Base-by-base conservation (phyloP, 108 stramenopile species). In the Nitzschia palea region DNA sequence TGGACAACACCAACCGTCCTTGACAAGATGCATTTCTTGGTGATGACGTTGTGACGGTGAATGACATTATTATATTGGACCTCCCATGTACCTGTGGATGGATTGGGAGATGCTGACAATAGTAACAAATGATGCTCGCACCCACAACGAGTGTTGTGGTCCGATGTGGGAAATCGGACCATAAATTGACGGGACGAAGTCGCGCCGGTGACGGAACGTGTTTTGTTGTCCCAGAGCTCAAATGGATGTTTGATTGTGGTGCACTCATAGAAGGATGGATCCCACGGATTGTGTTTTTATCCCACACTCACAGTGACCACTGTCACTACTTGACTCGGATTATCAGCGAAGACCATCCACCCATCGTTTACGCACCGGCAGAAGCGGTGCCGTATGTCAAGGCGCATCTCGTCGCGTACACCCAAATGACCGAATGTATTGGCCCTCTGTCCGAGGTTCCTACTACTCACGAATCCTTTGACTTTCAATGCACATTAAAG, bases 171-270 rank as follows among this genome's bases (percentile, higher is more conserved):
- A 50, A 53, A 23, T 20, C 25, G 34, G 17, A 66, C 20, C 50
- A 54, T 47, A 63, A 55, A 17, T 30, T 81, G 22, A 61, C 68
- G 15, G 80, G 80, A 27, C 28, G 80, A 35, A 81, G 80, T 50
- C 74, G 80, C 8, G 80, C 80, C 8, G 80, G 80, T 23, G 80
- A 81, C 28, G 80, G 61, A 6, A 81, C 80, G 10, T 44, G 62
- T 22, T 81, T 75, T 54, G 45, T 53, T 0, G 58, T 81, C 32
- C 80, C 80, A 10, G 64, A 75, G 51, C 57, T 81, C 32, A 67
- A 69, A 52, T 82, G 80, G 76, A 29, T 77, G 51, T 74, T 77
- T 53, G 80, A 82, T 57, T 77, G 76, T 54, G 80, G 80, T 17
- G 80, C 76, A 2, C 30, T 82, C 26, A 57, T 77, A 4, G 55